These are phyloP conservation scores for Physaria fendleri DNA, from an alignment of 345 rosid genomes.

Conservation along the genomic window DNA sequence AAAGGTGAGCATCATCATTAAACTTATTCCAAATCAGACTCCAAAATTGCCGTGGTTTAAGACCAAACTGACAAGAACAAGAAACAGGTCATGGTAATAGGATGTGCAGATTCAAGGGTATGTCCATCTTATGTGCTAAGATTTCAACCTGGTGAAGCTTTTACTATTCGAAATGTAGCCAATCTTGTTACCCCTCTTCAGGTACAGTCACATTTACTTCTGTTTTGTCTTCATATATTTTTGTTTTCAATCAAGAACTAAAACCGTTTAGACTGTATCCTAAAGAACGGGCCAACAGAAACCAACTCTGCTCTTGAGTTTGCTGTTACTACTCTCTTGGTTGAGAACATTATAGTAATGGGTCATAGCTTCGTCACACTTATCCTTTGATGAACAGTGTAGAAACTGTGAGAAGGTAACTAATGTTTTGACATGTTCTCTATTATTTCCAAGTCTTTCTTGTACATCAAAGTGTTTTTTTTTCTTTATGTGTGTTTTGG, in stretches of 20 bases:
- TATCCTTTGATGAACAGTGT: slow-evolving; percentile 77
- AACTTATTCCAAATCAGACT: not conserved
- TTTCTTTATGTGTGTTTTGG: not conserved
- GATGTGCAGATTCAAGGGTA: slow-evolving; percentile 94
- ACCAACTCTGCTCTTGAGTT: slow-evolving; percentile 93
- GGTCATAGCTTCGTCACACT: slow-evolving; percentile 66
- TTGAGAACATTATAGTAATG: slow-evolving; percentile 57
- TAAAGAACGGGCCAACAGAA: slow-evolving; percentile 82
- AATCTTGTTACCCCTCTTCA: slow-evolving; percentile 75
- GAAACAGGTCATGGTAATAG: slow-evolving; percentile 81
- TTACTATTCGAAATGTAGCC: slow-evolving; percentile 79
- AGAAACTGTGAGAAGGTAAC: slow-evolving; percentile 81
- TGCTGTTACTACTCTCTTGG: slow-evolving; percentile 70
- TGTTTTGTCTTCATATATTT: not conserved
- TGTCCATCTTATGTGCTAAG: slow-evolving; percentile 85
- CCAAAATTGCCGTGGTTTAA: not conserved
- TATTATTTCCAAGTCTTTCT: not conserved
- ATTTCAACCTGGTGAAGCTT: slow-evolving; percentile 92
- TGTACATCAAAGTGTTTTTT: not conserved
- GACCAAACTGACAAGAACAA: slow-evolving; percentile 28
- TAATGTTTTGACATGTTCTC: not conserved
- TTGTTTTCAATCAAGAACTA: not conserved
- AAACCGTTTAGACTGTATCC: not conserved
- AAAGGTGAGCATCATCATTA: slow-evolving; percentile 40
- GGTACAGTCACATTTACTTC: slow-evolving; percentile 31